Evolutionary conservation across 352 stramenopile species (phyloP), one percentile per base, ranked within the genome.

Genomic region (Globisporangium nodosum): DNA sequence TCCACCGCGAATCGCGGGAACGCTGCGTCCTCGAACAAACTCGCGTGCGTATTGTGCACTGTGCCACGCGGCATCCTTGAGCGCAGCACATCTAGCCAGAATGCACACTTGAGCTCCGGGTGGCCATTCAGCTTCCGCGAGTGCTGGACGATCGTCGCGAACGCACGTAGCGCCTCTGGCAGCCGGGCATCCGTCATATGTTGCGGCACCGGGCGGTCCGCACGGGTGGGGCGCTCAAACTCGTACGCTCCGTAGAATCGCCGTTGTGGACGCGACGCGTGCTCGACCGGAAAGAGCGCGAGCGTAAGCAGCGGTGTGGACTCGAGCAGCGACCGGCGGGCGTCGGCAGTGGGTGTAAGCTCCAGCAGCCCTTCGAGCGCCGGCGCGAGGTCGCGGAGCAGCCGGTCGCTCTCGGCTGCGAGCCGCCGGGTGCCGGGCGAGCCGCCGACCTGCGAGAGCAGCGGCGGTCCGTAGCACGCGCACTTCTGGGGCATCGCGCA

Each of bases 101-200:
- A 49, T 16, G 45, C 58, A 15, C n/a, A 18, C 33, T 58, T 60
- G 43, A 58, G 51, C 8, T 60, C 37, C 9, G 39, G 51, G 27
- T 50, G 54, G 5, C 21, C 48, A n/a, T 35, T 37, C 6, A 61
- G 37, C 0, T 35, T 35, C 37, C 43, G 12, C 35, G 37, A 61
- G 24, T 56, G 27, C 21, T 31, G 16, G 16, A 15, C 11, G 18
- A 56, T 16, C 6, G 20, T 15, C 5, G 48, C 37, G 4, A 61
- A 55, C 5, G 48, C 48, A 18, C 39, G 30, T 20, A 61, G 35
- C 1, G 49, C 21, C 18, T 6, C 15, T 21, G 55, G 21, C 8
- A 33, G 12, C 8, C 37, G 24, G 11, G 16, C 46, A n/a, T 54
- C 45, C 6, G 45, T 24, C 33, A 51, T 15, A n/a, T 45, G 20